Conservation (phyloP, 768 basidiomycete genomes). For the Russula sp. region DNA sequence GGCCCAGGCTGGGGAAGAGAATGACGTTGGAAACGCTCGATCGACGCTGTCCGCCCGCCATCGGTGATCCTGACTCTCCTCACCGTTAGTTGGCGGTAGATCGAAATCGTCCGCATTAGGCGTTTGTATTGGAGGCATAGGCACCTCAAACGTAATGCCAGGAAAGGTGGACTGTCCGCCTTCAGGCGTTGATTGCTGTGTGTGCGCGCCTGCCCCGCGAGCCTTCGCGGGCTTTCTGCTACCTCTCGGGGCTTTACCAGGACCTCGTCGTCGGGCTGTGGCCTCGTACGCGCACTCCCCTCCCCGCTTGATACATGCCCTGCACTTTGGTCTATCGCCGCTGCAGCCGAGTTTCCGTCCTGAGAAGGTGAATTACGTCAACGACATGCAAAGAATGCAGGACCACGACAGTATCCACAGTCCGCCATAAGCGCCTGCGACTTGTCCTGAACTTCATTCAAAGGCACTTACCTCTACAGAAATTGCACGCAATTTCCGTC, state of each 20-base stretch:
- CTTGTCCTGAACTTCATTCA: constrained; percentile 3
- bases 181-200: not conserved
- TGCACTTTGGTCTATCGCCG: constrained; percentile 54
- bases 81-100: not conserved
- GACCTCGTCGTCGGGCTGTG: constrained; percentile 53
- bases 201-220: not conserved
- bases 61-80: not conserved
- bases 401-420: constrained; percentile 8
- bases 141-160: not conserved
- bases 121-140: constrained; percentile 3
- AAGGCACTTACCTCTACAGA: constrained; percentile 57
- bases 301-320: constrained; percentile 51
- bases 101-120: not conserved
- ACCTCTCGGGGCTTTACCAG: constrained; percentile 67
- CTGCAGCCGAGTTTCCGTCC: constrained; percentile 73
- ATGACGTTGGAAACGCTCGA: constrained; percentile 1
- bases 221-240: constrained; percentile 22
- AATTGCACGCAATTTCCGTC: constrained; percentile 64
- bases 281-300: constrained; percentile 48
- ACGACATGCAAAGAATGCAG: not conserved
- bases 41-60: constrained; percentile 4
- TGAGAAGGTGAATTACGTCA: constrained; percentile 26
- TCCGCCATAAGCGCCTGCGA: constrained; percentile 11
- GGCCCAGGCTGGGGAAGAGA: constrained; percentile 5
- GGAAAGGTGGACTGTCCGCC: not conserved